These are phyloP conservation scores for Theileria orientalis DNA, from an alignment of 169 alveolate species.

Conservation along the genomic window DNA sequence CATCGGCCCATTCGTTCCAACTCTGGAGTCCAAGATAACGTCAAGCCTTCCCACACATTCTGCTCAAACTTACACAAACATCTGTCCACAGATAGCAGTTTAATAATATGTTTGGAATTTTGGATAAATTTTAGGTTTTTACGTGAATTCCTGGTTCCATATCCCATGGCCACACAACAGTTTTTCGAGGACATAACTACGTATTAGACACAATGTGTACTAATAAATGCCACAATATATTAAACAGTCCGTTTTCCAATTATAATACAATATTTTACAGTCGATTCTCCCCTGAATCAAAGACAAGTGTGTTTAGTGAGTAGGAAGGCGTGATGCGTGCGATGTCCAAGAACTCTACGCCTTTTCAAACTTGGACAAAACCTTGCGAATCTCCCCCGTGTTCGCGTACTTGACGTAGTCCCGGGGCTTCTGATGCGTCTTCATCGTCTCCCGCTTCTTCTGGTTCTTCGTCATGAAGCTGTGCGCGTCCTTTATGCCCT, in stretches of 20 bases:
- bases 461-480: slow-evolving; percentile 77
- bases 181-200: no score
- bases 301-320: no score
- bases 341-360: neutral
- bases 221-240: no score
- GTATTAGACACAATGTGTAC: no score
- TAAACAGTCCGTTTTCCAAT: no score
- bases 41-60: no score
- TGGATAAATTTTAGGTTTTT: neutral
- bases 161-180: no score
- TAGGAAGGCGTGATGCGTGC: no score
- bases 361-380: neutral
- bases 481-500: slow-evolving; percentile 75
- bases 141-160: no score
- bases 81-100: neutral
- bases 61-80: neutral
- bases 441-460: slow-evolving; percentile 64
- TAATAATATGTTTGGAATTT: neutral
- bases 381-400: slow-evolving; percentile 55
- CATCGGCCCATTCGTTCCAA: slow-evolving; percentile 32
- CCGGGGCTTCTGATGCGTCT: slow-evolving; percentile 24
- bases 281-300: no score
- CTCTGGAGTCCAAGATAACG: neutral
- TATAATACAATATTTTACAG: no score
- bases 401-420: slow-evolving; percentile 66